These are phyloP conservation scores for Heritiera littoralis DNA, from an alignment of 345 rosid species.

Conservation along the genomic window DNA sequence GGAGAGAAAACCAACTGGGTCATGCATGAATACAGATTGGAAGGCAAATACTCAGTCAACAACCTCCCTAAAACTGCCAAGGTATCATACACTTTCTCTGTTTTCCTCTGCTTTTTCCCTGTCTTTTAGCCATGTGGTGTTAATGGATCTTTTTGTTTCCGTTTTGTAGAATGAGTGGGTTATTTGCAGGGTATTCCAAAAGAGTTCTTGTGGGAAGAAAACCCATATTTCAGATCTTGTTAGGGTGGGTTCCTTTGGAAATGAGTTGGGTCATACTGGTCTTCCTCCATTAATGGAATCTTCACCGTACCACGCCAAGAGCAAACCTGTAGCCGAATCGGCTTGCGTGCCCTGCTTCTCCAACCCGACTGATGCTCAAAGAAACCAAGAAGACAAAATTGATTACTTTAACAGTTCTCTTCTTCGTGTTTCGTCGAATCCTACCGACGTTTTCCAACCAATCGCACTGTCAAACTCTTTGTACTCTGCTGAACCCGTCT, in stretches of 20 bases:
- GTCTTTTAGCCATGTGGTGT: not conserved
- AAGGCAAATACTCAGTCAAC: constrained; percentile 68
- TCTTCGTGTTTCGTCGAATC: constrained; percentile 26
- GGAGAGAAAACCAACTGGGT: constrained; percentile 89
- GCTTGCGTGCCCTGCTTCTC: constrained; percentile 86
- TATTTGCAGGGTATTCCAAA: constrained; percentile 82
- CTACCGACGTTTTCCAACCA: constrained; percentile 30
- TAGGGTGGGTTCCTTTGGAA: constrained; percentile 40
- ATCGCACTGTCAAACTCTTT: constrained; percentile 39
- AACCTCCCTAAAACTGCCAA: constrained; percentile 79
- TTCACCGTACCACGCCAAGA: constrained; percentile 34
- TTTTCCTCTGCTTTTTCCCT: constrained; percentile 1
- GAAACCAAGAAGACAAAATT: constrained; percentile 30
- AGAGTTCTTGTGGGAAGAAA: constrained; percentile 70
- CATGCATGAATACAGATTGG: constrained; percentile 86
- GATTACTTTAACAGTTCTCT: constrained; percentile 40
- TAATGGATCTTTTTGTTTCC: not conserved
- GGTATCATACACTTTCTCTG: constrained; percentile 39
- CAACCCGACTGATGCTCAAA: constrained; percentile 44
- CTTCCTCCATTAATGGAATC: constrained; percentile 74
- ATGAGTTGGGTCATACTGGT: constrained; percentile 44
- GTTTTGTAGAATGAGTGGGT: constrained; percentile 86
- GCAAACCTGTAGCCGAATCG: constrained; percentile 35
- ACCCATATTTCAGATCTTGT: constrained; percentile 54
- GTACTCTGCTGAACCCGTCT: constrained; percentile 35